These are phyloP conservation scores for Didymella exigua DNA, from an alignment of 2,329 filamentous ascomycete species.

Conservation along the genomic window DNA sequence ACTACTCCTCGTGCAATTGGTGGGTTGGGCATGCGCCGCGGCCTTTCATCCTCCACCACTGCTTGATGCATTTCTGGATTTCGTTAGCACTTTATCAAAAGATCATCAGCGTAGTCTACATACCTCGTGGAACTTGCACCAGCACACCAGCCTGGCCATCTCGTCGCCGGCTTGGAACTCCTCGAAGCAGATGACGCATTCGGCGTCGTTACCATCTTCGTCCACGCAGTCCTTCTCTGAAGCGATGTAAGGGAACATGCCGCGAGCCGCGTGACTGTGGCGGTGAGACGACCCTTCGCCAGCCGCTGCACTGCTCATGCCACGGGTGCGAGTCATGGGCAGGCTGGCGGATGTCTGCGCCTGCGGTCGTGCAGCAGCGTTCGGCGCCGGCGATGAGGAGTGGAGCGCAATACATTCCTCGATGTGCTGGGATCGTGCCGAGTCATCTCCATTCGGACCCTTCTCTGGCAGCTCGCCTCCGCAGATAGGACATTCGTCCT, in stretches of 20 bases:
- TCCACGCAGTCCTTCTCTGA: constrained; percentile 68
- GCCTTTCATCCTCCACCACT: constrained; percentile 65
- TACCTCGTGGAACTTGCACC: constrained; percentile 67
- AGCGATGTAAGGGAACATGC: constrained; percentile 61
- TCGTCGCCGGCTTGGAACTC: constrained; percentile 66
- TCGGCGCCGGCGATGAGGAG: constrained; percentile 31
- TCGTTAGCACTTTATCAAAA: background rate
- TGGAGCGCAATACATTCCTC: constrained; percentile 48
- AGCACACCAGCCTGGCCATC: constrained; percentile 65
- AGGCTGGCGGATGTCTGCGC: constrained; percentile 35
- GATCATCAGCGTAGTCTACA: background rate
- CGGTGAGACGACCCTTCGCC: constrained; percentile 34
- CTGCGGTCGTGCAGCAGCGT: constrained; percentile 8
- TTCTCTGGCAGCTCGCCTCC: constrained; percentile 70
- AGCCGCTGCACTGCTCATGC: constrained; percentile 39
- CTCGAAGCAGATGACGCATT: constrained; percentile 69
- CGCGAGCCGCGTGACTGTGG: constrained; percentile 35
- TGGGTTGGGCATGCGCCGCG: constrained; percentile 65
- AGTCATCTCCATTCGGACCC: constrained; percentile 46
- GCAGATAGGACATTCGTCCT: constrained; percentile 81
- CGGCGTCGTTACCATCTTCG: constrained; percentile 57
- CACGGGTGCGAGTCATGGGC: constrained; percentile 38
- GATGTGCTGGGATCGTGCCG: constrained; percentile 53
- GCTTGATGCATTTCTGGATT: constrained; percentile 58
- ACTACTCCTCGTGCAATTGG: constrained; percentile 48